These are phyloP conservation scores for Circinella umbellata DNA, from an alignment of 371 early-diverging fungal genomes.

Conservation along the genomic window DNA sequence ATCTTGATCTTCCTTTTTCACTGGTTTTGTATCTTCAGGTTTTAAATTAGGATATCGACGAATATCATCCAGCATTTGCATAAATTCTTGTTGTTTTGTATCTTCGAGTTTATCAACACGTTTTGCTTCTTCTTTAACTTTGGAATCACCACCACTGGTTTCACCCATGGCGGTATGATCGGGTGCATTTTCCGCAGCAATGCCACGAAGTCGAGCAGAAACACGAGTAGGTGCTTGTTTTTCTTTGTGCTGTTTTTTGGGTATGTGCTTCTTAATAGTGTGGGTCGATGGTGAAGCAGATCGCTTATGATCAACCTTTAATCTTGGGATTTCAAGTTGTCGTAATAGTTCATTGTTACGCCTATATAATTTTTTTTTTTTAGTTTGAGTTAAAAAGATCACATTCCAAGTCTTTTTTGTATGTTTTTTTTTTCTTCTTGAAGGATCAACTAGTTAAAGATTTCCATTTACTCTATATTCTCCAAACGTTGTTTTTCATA, in stretches of 20 bases:
- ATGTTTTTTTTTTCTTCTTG: too few species aligned
- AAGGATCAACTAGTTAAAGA: neutral
- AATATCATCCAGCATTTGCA: constrained; percentile 24
- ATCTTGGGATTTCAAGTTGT: constrained; percentile 33
- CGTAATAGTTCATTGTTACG: constrained; percentile 49
- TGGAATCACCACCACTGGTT: neutral
- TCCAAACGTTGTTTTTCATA: constrained; percentile 51
- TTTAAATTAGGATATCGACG: constrained; percentile 27
- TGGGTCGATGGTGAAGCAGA: neutral
- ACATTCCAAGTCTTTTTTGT: too few species aligned
- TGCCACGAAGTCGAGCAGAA: constrained; percentile 51
- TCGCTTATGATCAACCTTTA: constrained; percentile 12
- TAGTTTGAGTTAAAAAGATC: neutral
- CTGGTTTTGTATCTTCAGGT: constrained; percentile 14
- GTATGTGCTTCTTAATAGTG: constrained; percentile 21
- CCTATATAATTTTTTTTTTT: constrained; percentile 18
- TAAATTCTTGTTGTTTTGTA: constrained; percentile 27
- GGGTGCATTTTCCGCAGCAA: constrained; percentile 23
- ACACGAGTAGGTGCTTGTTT: constrained; percentile 30
- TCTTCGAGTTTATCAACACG: constrained; percentile 32
- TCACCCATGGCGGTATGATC: constrained; percentile 10
- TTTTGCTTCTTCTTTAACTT: constrained; percentile 17
- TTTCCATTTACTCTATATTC: constrained; percentile 44
- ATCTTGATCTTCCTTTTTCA: constrained; percentile 18
- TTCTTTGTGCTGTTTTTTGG: constrained; percentile 28